phyloP scores from a whole-genome alignment of 1,284 basidiomycete species.

The Thelephora terrestris region DNA sequence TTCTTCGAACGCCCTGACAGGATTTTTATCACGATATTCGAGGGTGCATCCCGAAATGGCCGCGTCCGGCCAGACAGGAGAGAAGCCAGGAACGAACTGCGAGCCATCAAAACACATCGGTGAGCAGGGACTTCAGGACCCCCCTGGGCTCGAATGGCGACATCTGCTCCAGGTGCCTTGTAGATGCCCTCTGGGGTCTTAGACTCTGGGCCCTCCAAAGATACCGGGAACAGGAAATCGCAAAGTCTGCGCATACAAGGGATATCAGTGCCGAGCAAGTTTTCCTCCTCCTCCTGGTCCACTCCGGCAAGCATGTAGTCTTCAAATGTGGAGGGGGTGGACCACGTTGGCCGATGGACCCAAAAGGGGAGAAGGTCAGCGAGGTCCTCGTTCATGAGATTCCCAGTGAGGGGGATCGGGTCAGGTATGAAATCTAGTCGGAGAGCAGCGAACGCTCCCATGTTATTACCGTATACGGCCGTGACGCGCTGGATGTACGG shows the following conservation, averaged over 20 bases:
- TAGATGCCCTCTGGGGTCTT: constrained; percentile 8
- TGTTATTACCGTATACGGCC: constrained; percentile 78
- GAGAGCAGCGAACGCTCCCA: constrained; percentile 85
- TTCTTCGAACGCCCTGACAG: background rate
- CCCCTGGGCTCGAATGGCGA: constrained; percentile 32
- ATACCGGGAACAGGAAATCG: background rate
- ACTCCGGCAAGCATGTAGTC: background rate
- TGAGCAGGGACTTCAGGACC: constrained; percentile 52
- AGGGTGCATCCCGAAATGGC: constrained; percentile 2
- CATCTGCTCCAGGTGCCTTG: constrained; percentile 46
- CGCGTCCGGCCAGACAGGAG: constrained; percentile 30
- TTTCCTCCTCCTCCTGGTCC: background rate
- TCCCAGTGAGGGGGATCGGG: constrained; percentile 50
- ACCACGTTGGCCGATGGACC: constrained; percentile 1
- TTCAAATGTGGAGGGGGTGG: background rate
- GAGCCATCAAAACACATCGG: constrained; percentile 50
- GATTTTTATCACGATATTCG: background rate
- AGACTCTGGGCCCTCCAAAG: background rate
- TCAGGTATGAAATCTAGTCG: constrained; percentile 62
- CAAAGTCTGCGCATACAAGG: background rate
- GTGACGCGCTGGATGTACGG: constrained; percentile 80
- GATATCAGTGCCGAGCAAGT: too few species aligned
- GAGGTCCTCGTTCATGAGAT: constrained; percentile 60
- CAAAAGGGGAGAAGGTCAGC: constrained; percentile 51
- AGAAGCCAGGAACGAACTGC: constrained; percentile 40